Evolutionary conservation across 495 filamentous ascomycete species (phyloP).

Genomic region (Penicillium paxilli): DNA sequence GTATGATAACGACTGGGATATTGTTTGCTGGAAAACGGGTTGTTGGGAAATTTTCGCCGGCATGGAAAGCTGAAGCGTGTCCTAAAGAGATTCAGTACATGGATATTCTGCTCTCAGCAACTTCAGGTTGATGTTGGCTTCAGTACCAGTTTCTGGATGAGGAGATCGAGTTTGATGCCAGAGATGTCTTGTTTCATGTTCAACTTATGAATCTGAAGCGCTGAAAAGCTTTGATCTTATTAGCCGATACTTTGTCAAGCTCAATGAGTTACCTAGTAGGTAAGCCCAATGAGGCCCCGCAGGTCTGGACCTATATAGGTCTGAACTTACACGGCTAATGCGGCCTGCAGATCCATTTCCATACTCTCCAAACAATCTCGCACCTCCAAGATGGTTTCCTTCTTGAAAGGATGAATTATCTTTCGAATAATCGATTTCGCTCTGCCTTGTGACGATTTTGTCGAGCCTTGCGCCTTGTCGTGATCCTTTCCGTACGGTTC

Average conservation of each 20-base stretch:
- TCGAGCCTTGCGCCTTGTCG: no score
- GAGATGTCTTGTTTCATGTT: conserved; percentile 2
- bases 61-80: conserved; percentile 9
- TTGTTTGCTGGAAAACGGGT: conserved; percentile 1
- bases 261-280: background rate
- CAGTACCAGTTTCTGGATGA: background rate
- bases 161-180: conserved; percentile 1
- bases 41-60: background rate
- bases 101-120: no score
- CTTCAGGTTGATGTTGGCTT: background rate
- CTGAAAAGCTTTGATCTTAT: background rate
- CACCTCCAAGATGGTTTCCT: conserved; percentile 7
- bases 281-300: no score
- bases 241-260: background rate
- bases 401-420: conserved; percentile 7
- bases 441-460: no score
- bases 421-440: no score
- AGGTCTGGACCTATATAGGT: no score
- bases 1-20: background rate
- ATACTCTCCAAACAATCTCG: conserved; percentile 8
- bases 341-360: background rate
- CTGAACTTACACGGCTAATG: conserved; percentile 3
- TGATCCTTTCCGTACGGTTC: background rate
- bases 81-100: background rate
- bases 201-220: background rate